Base-by-base conservation (phyloP, 1,284 basidiomycete genomes). In the Jaminaea rosea region DNA sequence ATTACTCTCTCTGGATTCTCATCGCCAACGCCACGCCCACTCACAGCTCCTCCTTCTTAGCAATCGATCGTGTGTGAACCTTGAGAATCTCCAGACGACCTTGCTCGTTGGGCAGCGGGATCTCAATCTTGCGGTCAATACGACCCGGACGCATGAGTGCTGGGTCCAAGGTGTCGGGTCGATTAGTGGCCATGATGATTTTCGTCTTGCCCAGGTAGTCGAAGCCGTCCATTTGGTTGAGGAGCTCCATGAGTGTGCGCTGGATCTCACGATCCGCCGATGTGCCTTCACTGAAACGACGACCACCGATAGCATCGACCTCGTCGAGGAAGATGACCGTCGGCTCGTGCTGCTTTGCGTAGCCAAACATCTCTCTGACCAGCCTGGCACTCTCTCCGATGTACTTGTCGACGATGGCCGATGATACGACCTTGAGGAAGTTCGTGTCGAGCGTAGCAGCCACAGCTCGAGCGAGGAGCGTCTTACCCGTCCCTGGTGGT, bases 191-290 rank as follows among this genome's bases (percentile, higher is more conserved):
- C 91, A 98, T 97, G 76, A 99, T 98, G 53, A 99, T 83, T 77
- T 98, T 98, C 37, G 92, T 98, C 67, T 81, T 82, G 47, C 93
- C 94, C 23, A 97, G 80, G 13, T 91, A 88, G 76, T 98, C 94
- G 78, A 99, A 98, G 27, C 94, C 94, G 75, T 99, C 94, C 90
- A 99, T 94, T 77, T 98, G 93, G 75, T 98, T 98, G 44, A 99
- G 81, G 28, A 99, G 80, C 88, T 99, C 94, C 94, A 98, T 98
- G 34, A 99, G 77, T 21, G 94, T 99, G 63, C 94, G 81, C 76
- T 99, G 94, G 62, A 99, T 98, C 78, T 98, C 94, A 67, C 94
- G 85, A 78, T 98, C 94, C 11, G 93, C 94, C 75, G 86, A 89
- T 3, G 93, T 98, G 31, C 94, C 94, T 76, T 98, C 94, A n/a